phyloP scores from a whole-genome alignment of 192 early-diverging fungal genomes.

The Glomus cerebriforme region DNA sequence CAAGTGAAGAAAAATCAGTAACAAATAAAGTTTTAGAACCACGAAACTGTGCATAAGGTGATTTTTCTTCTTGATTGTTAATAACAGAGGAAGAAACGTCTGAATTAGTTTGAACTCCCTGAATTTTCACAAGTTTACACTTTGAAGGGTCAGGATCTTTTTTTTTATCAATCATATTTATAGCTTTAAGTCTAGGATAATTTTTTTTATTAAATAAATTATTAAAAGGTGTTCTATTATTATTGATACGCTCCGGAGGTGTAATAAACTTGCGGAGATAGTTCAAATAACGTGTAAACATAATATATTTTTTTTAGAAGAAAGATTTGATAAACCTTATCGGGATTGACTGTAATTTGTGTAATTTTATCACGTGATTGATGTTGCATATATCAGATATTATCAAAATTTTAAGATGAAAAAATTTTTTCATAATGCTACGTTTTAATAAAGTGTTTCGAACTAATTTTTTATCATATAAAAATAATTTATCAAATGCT shows the following conservation, averaged over 20 bases:
- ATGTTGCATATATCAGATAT: no score
- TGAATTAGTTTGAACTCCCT: neutral
- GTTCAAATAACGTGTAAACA: neutral
- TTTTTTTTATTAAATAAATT: neutral
- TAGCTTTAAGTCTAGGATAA: neutral
- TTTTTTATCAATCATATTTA: neutral
- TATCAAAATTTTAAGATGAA: no score
- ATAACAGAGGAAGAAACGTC: neutral
- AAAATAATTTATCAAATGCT: neutral
- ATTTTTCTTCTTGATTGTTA: neutral
- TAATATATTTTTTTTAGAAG: no score
- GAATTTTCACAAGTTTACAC: neutral
- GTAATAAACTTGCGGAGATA: neutral
- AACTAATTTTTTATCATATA: neutral
- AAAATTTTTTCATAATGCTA: neutral
- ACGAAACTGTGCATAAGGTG: constrained; percentile 13
- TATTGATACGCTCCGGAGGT: neutral
- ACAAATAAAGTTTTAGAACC: constrained; percentile 7
- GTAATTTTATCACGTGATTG: no score
- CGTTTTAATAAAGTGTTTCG: neutral
- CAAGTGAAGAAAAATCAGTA: constrained; percentile 15
- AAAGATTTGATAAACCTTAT: no score
- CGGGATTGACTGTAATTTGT: no score
- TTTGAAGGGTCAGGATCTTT: neutral
- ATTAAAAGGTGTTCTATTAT: neutral